Conservation (phyloP, 164 flowering plant species). For the Tinospora cordifolia region DNA sequence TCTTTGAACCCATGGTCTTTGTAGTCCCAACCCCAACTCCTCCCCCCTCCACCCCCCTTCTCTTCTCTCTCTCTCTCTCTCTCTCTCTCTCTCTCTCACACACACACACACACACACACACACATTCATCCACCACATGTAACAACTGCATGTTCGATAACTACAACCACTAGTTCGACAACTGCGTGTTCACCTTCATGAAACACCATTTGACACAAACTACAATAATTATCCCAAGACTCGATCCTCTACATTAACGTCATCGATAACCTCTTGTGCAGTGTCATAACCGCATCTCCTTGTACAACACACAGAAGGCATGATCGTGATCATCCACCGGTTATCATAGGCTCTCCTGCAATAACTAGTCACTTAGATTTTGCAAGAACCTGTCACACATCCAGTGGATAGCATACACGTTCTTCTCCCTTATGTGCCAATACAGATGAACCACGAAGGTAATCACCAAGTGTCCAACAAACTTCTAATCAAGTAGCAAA, state of each 20-base stretch:
- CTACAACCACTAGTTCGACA: slow-evolving; percentile 99
- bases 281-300: slow-evolving; percentile 98
- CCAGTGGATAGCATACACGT: slow-evolving; percentile 93
- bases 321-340: slow-evolving; percentile 93
- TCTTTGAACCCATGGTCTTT: too few species aligned
- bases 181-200: slow-evolving; percentile 93
- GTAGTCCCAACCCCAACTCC: too few species aligned
- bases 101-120: too few species aligned
- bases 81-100: too few species aligned
- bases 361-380: slow-evolving; percentile 64
- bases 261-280: slow-evolving; percentile 70
- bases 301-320: slow-evolving; percentile 86
- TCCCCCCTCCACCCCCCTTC: too few species aligned
- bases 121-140: slow-evolving; percentile 99
- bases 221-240: slow-evolving; percentile 91
- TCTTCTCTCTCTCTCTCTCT: too few species aligned
- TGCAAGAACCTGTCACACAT: slow-evolving; percentile 95
- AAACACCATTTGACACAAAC: slow-evolving; percentile 77
- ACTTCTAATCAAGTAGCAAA: slow-evolving; percentile 90
- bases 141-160: too few species aligned
- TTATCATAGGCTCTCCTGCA: slow-evolving; percentile 93
- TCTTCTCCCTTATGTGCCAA: slow-evolving; percentile 93
- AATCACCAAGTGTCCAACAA: slow-evolving; percentile 83
- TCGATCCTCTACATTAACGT: slow-evolving; percentile 78
- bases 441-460: slow-evolving; percentile 89